Evolutionary conservation across 352 stramenopile genomes (phyloP).

Genomic region (Pythium aquatile): DNA sequence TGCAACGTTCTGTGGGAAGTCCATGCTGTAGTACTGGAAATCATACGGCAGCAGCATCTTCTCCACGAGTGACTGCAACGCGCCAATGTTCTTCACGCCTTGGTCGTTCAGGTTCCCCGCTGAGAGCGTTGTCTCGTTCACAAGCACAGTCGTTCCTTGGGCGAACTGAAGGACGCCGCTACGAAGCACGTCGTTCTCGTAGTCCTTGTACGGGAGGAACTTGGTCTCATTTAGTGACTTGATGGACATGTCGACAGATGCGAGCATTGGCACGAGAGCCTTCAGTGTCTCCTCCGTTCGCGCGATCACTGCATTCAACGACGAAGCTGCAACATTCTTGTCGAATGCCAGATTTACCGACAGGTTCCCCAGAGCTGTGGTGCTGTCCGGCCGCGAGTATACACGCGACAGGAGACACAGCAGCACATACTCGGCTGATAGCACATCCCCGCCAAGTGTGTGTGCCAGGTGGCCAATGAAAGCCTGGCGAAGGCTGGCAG

Average conservation of each 20-base stretch:
- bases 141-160: conserved; percentile 59
- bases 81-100: conserved; percentile 71
- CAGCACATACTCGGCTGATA: conserved; percentile 72
- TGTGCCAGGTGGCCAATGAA: conserved; percentile 45
- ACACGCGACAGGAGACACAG: conserved; percentile 71
- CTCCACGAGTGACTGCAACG: conserved; percentile 64
- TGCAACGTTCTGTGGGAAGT: conserved; percentile 75
- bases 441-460: conserved; percentile 37
- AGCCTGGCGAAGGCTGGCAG: conserved; percentile 34
- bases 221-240: conserved; percentile 51
- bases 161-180: conserved; percentile 60
- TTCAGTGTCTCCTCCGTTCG: conserved; percentile 34
- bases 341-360: conserved; percentile 62
- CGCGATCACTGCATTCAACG: conserved; percentile 24
- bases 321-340: not conserved
- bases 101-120: conserved; percentile 66
- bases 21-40: conserved; percentile 84
- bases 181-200: conserved; percentile 58
- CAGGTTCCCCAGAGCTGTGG: conserved; percentile 68
- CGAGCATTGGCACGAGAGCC: conserved; percentile 54
- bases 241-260: conserved; percentile 57
- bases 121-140: conserved; percentile 68
- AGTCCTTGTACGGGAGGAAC: conserved; percentile 79
- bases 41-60: conserved; percentile 84
- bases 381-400: conserved; percentile 57